A percentile compares a stretch with the other conserved stretches of the same genome.
These are phyloP conservation scores for Rubroboletus pulcherrimus DNA, from an alignment of 768 basidiomycete species.

Conservation along the genomic window DNA sequence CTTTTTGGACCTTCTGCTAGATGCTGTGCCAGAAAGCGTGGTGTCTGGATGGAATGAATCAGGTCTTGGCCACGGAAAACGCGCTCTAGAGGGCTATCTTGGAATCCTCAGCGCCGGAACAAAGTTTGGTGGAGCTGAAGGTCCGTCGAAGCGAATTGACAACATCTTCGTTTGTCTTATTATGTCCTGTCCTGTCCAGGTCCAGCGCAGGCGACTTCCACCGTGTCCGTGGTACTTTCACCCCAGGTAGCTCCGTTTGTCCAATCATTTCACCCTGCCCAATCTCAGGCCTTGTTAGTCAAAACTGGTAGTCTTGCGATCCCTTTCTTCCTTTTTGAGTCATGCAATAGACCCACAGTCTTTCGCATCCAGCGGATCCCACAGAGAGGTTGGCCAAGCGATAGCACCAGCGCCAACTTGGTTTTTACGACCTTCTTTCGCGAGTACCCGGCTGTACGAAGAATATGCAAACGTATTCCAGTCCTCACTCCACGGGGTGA, in stretches of 20 bases:
- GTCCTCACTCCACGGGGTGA: conserved; percentile 13
- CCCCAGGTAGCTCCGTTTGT: conserved; percentile 43
- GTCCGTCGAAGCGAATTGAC: conserved; percentile 30
- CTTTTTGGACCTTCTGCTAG: conserved; percentile 71
- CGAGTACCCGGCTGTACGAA: conserved; percentile 45
- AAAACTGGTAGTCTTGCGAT: conserved; percentile 70
- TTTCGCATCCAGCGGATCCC: conserved; percentile 15
- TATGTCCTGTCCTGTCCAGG: conserved; percentile 12
- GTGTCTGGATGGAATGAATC: conserved; percentile 62
- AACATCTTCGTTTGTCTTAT: neutral
- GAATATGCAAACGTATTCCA: conserved; percentile 49
- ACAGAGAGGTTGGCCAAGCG: conserved; percentile 6
- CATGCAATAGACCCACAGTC: conserved; percentile 36
- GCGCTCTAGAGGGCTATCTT: conserved; percentile 76
- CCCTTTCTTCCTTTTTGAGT: conserved; percentile 64
- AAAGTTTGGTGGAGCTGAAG: conserved; percentile 54
- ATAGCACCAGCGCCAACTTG: conserved; percentile 44
- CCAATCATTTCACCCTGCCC: neutral
- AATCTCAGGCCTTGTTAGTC: conserved; percentile 45
- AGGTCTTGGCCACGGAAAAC: conserved; percentile 50
- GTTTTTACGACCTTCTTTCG: conserved; percentile 65
- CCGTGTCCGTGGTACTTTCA: conserved; percentile 63
- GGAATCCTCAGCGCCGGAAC: conserved; percentile 72
- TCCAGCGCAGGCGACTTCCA: conserved; percentile 47
- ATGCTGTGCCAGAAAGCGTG: conserved; percentile 62